Conservation (phyloP, 176 grass and related monocot genomes). For the Musa itinerans region DNA sequence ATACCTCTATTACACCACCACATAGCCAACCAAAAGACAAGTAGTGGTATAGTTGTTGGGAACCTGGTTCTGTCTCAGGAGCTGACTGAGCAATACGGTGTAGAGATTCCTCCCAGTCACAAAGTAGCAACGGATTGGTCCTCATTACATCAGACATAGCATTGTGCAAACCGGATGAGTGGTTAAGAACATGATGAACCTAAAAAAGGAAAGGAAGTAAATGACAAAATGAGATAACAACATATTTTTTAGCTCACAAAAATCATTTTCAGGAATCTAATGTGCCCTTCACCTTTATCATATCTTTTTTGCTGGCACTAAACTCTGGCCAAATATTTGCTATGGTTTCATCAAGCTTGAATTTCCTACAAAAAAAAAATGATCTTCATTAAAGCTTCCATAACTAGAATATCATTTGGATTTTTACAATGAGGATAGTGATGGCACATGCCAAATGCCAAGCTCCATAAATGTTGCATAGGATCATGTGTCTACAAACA, state of each 20-base stretch:
- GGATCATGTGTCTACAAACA: neutral
- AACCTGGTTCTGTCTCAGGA: constrained; percentile 81
- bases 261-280: neutral
- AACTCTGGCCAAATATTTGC: constrained; percentile 92
- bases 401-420: neutral
- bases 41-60: constrained; percentile 74
- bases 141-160: constrained; percentile 60
- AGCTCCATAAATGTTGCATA: neutral
- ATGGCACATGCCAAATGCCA: neutral
- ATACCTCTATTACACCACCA: constrained; percentile 92
- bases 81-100: constrained; percentile 35
- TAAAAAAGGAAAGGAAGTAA: constrained; percentile 25
- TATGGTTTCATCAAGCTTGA: constrained; percentile 78
- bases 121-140: constrained; percentile 57
- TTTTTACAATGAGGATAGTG: neutral
- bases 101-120: constrained; percentile 81
- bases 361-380: constrained; percentile 47
- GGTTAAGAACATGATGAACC: constrained; percentile 93
- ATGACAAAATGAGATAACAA: neutral
- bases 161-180: constrained; percentile 87
- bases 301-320: constrained; percentile 50
- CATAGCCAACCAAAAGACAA: constrained; percentile 98
- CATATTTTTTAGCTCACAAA: neutral
- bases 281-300: constrained; percentile 59
- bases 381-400: constrained; percentile 17